A percentile compares a stretch with the other conserved stretches of the same genome.
These are phyloP conservation scores for Potentilla sterilis DNA, from an alignment of 306 rosid genomes.

Conservation along the genomic window DNA sequence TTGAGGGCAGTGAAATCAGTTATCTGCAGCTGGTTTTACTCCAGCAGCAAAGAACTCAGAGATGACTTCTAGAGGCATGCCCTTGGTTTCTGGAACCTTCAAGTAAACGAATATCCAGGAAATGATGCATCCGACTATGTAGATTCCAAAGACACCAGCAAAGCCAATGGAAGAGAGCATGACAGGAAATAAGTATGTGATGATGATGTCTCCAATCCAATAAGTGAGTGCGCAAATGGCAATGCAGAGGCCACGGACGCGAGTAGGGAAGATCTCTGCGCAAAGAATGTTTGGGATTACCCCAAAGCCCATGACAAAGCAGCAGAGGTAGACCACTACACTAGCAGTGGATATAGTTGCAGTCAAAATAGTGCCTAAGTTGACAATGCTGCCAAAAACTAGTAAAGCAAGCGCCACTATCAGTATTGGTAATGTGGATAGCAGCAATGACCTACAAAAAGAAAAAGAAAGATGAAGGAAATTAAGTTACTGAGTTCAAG, in stretches of 20 bases:
- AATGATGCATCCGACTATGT: slow-evolving; percentile 48
- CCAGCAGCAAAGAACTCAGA: slow-evolving; percentile 66
- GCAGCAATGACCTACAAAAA: slow-evolving; percentile 53
- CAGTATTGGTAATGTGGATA: slow-evolving; percentile 60
- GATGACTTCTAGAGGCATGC: slow-evolving; percentile 79
- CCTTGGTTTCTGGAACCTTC: slow-evolving; percentile 76
- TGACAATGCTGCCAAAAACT: slow-evolving; percentile 36
- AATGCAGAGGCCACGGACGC: slow-evolving; percentile 65
- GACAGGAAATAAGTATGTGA: slow-evolving; percentile 50
- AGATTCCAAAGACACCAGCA: slow-evolving; percentile 50
- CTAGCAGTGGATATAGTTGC: slow-evolving; percentile 47
- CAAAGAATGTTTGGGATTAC: slow-evolving; percentile 64
- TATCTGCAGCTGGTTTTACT: slow-evolving; percentile 44
- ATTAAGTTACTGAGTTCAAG: not conserved
- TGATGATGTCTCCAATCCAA: slow-evolving; percentile 55
- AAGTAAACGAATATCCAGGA: slow-evolving; percentile 63
- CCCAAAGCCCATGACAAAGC: slow-evolving; percentile 69
- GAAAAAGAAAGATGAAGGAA: slow-evolving; percentile 19
- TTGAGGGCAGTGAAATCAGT: not conserved
- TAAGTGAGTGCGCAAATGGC: slow-evolving; percentile 58
- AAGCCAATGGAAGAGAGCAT: slow-evolving; percentile 58
- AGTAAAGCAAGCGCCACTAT: slow-evolving; percentile 49
- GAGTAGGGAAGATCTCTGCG: slow-evolving; percentile 67
- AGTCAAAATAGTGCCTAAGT: slow-evolving; percentile 34
- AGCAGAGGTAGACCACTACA: slow-evolving; percentile 51